These are phyloP conservation scores for Citrus sp. DNA, from an alignment of 345 rosid genomes.

Conservation along the genomic window DNA sequence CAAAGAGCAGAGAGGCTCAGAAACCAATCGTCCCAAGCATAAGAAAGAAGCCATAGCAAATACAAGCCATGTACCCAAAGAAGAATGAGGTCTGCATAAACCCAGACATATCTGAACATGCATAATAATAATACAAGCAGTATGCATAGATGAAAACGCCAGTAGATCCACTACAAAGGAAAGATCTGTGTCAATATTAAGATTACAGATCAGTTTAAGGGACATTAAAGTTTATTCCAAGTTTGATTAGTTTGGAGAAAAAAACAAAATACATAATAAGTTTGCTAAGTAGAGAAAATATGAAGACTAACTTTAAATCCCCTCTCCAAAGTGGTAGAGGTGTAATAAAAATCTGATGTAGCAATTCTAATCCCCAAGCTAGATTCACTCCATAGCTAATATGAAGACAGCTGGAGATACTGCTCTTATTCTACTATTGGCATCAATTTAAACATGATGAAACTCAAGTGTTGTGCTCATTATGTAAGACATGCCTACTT, in stretches of 20 bases:
- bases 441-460: background rate
- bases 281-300: background rate
- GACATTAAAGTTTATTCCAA: background rate
- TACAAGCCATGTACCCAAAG: slow-evolving; percentile 55
- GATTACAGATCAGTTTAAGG: background rate
- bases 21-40: slow-evolving; percentile 50
- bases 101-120: slow-evolving; percentile 49
- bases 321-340: background rate
- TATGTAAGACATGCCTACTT: background rate
- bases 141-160: slow-evolving; percentile 45
- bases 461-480: background rate
- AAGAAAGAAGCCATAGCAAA: slow-evolving; percentile 52
- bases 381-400: background rate
- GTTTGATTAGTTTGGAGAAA: background rate
- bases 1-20: slow-evolving; percentile 43
- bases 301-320: background rate
- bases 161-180: slow-evolving; percentile 52
- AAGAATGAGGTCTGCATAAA: slow-evolving; percentile 58
- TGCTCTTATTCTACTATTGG: background rate
- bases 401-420: background rate
- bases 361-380: background rate
- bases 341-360: background rate
- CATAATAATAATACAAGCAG: slow-evolving; percentile 47
- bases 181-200: slow-evolving; percentile 36
- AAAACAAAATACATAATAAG: background rate